Percentiles rank a stretch among this genome's conserved stretches.
Evolutionary conservation across 2,329 filamentous ascomycete species (phyloP).

Genomic region (Scopulariopsis brevicaulis): DNA sequence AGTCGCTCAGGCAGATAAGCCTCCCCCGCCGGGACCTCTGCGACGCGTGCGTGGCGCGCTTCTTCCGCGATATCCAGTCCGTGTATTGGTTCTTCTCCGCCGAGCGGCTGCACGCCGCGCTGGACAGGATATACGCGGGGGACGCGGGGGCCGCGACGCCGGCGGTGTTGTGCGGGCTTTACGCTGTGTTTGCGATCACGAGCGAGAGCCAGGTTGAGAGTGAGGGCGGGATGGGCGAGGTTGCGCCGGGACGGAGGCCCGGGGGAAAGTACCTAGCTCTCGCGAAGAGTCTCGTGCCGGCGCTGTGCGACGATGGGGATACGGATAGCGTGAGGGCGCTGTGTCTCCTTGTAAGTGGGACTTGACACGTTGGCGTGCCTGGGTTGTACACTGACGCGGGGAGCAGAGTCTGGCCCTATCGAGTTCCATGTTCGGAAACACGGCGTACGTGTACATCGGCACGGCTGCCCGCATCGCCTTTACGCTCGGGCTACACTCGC

Average conservation of each 20-base stretch:
- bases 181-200: slow-evolving; percentile 14
- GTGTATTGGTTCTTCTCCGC: slow-evolving; percentile 16
- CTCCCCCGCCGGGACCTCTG: slow-evolving; percentile 15
- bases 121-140: slow-evolving; percentile 14
- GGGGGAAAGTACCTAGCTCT: slow-evolving; percentile 11
- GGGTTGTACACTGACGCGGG: not conserved
- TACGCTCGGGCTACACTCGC: slow-evolving; percentile 13
- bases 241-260: not conserved
- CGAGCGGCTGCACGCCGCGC: slow-evolving; percentile 13
- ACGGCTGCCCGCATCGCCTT: slow-evolving; percentile 14
- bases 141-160: slow-evolving; percentile 12
- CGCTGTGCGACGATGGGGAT: slow-evolving; percentile 14
- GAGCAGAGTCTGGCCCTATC: slow-evolving; percentile 9
- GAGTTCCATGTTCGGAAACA: slow-evolving; percentile 14
- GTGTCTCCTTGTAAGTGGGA: slow-evolving; percentile 12
- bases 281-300: slow-evolving; percentile 12
- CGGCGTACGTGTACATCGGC: slow-evolving; percentile 15
- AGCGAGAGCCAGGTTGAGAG: slow-evolving; percentile 14
- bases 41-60: slow-evolving; percentile 14
- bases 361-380: not conserved
- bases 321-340: slow-evolving; percentile 14
- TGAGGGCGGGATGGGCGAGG: not conserved
- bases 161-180: slow-evolving; percentile 14
- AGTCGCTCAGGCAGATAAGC: slow-evolving; percentile 10
- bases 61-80: slow-evolving; percentile 15